Conservation (phyloP, 768 basidiomycete genomes). For the Mycena kentingensis region DNA sequence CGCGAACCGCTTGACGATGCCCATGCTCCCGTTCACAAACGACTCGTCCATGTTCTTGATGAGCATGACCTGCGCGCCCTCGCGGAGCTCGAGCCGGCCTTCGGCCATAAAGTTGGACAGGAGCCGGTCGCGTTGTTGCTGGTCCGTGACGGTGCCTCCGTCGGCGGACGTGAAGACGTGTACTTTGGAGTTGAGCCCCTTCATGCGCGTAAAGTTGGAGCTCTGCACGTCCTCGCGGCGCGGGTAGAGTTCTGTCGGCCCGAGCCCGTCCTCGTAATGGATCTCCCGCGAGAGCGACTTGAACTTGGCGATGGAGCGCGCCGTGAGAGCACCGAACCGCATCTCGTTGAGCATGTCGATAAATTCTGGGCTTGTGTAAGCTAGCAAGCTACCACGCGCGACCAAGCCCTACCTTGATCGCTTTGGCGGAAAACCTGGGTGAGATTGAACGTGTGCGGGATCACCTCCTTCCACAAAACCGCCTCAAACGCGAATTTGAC, state of each 20-base stretch:
- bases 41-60: constrained; percentile 92
- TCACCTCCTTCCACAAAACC: constrained; percentile 66
- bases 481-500: constrained; percentile 95
- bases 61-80: constrained; percentile 90
- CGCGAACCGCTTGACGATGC: constrained; percentile 75
- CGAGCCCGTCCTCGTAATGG: constrained; percentile 76
- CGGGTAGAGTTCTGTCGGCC: constrained; percentile 91
- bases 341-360: constrained; percentile 98
- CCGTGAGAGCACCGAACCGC: constrained; percentile 80
- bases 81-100: constrained; percentile 61
- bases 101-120: constrained; percentile 93
- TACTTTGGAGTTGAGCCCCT: constrained; percentile 53
- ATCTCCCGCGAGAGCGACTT: constrained; percentile 68
- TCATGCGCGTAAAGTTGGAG: constrained; percentile 75
- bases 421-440: constrained; percentile 95
- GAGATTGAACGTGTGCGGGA: constrained; percentile 86
- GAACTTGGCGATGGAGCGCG: constrained; percentile 71
- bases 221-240: constrained; percentile 88
- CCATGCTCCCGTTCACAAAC: constrained; percentile 94
- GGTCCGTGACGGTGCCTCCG: constrained; percentile 56
- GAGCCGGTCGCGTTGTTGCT: constrained; percentile 68
- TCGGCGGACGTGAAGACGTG: constrained; percentile 62
- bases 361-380: constrained; percentile 57
- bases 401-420: constrained; percentile 67
- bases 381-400: constrained; percentile 3